Conservation (phyloP, 805 yeast genomes). For the Kodamaea hsintzibuensis region DNA sequence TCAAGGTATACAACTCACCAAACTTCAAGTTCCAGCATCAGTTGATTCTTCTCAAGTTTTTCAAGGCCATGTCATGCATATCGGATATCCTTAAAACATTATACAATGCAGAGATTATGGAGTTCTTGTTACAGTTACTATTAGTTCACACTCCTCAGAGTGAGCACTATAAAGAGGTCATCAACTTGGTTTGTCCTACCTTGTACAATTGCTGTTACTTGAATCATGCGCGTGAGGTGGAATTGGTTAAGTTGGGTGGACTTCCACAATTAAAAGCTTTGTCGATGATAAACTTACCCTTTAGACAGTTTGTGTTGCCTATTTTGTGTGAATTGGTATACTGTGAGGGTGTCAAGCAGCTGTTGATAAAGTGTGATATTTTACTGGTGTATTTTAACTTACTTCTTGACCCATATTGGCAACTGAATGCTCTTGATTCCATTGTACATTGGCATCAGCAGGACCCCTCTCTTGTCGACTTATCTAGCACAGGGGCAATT, state of each 20-base stretch:
- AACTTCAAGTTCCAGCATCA: conserved; percentile 28
- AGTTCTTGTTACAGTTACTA: conserved; percentile 40
- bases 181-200: conserved; percentile 48
- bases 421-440: conserved; percentile 54
- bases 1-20: conserved; percentile 38
- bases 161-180: conserved; percentile 37
- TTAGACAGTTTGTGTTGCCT: conserved; percentile 54
- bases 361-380: conserved; percentile 38
- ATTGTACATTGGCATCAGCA: conserved; percentile 41
- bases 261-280: conserved; percentile 46
- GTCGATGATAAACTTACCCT: conserved; percentile 40
- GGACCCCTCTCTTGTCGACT: conserved; percentile 23
- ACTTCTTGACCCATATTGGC: conserved; percentile 56
- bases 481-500: conserved; percentile 24
- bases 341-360: conserved; percentile 39
- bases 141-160: conserved; percentile 26
- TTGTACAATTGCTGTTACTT: conserved; percentile 54
- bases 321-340: conserved; percentile 54
- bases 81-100: conserved; percentile 32
- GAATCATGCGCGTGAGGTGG: conserved; percentile 44
- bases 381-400: conserved; percentile 41
- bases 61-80: conserved; percentile 42
- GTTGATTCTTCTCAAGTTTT: conserved; percentile 43
- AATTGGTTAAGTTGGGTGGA: conserved; percentile 47
- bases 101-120: conserved; percentile 43